These are phyloP conservation scores for Toxicodendron radicans DNA, from an alignment of 345 rosid species.

Conservation along the genomic window DNA sequence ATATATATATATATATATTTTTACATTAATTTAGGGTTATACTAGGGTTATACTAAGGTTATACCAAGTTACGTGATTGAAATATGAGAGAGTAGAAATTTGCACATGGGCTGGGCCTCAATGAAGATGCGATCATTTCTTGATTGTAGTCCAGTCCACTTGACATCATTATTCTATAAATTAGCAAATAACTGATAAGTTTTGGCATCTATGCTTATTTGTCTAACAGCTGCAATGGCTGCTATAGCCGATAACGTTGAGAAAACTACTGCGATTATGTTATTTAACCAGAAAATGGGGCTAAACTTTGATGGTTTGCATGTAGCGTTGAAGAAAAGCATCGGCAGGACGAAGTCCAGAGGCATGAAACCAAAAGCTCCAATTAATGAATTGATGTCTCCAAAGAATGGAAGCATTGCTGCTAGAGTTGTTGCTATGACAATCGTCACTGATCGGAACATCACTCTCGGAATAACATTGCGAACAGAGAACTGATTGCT, in stretches of 20 bases:
- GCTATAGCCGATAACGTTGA: constrained; percentile 49
- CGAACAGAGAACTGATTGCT: constrained; percentile 59
- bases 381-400: constrained; percentile 60
- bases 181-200: constrained; percentile 63
- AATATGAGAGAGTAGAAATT: no score
- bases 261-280: constrained; percentile 53
- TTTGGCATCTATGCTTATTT: constrained; percentile 63
- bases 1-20: no score
- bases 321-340: constrained; percentile 73
- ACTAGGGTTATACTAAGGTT: no score
- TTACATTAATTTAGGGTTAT: no score
- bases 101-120: no score
- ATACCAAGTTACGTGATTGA: no score
- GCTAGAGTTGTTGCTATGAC: constrained; percentile 55
- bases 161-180: constrained; percentile 27
- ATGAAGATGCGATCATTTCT: no score
- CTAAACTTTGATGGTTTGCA: constrained; percentile 65
- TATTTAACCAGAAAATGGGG: constrained; percentile 66
- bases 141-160: no score
- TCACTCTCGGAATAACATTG: constrained; percentile 59
- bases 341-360: constrained; percentile 74
- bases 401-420: constrained; percentile 87
- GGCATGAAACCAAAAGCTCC: constrained; percentile 93
- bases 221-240: constrained; percentile 76
- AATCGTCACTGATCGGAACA: constrained; percentile 56